A percentile compares a stretch with the other conserved stretches of the same genome.
Evolutionary conservation across 441 rosid species (phyloP).

Genomic region (Croton laevigatus): DNA sequence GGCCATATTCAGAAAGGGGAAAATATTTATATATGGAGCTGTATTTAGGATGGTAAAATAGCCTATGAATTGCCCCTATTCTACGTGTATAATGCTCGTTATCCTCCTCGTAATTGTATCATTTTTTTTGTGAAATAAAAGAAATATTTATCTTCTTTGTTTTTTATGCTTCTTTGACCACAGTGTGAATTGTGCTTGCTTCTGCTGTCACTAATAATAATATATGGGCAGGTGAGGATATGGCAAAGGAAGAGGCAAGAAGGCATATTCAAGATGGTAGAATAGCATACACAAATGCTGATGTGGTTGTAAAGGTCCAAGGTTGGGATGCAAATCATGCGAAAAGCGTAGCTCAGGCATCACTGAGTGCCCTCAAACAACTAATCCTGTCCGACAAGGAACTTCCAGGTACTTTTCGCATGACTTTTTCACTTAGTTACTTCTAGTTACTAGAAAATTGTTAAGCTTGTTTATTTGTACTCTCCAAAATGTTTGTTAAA

Average conservation of each 20-base stretch:
- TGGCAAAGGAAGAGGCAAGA: conserved; percentile 79
- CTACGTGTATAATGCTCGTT: too few relatives aligned
- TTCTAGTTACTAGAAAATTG: background rate
- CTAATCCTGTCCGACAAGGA: conserved; percentile 69
- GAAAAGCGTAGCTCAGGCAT: conserved; percentile 78
- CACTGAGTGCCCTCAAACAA: conserved; percentile 80
- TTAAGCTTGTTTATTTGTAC: background rate
- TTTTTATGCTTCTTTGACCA: background rate
- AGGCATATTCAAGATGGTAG: conserved; percentile 45
- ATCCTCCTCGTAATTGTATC: too few relatives aligned
- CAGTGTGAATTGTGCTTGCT: background rate
- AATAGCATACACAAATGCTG: conserved; percentile 79
- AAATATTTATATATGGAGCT: too few relatives aligned
- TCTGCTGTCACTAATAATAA: background rate
- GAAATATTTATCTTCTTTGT: background rate
- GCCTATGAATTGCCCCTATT: too few relatives aligned
- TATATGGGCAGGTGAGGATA: conserved; percentile 54
- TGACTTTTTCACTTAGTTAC: too few relatives aligned
- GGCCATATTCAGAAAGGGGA: too few relatives aligned
- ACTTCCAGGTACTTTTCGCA: conserved; percentile 67
- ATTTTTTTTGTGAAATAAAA: background rate
- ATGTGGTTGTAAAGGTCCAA: conserved; percentile 80
- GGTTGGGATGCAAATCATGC: conserved; percentile 81
- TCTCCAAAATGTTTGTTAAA: background rate
- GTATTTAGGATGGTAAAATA: too few relatives aligned